Evolutionary conservation across 805 yeast species (phyloP), one percentile per base, ranked within the genome.

Genomic region (Kodamaea kakaduensis): DNA sequence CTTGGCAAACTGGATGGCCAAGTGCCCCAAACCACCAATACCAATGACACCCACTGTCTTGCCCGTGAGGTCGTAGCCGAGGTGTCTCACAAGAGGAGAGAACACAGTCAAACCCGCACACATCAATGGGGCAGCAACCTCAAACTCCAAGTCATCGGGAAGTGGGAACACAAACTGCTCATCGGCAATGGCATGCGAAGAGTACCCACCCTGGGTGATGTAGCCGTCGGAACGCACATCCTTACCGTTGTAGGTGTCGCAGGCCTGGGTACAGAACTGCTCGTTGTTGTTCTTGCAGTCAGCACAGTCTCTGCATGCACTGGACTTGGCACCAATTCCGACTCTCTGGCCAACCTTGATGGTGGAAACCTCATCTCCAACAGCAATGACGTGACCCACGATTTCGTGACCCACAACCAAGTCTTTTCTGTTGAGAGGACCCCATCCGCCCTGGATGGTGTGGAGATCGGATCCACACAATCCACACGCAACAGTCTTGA

Each of bases 301-400:
- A 31, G 65, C 50, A 61, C 94, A 85, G 10, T 72, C 61, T 39
- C 68, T 57, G 64, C 93, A 84, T 21, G 83, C 64, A 40, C 61
- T 64, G 22, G 69, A 65, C 51, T 76, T 80, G 17, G 93, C 90
- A 45, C 94, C 94, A 32, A 83, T 71, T 33, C 90, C 94, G 17
- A 82, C 90, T 45, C 86, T 67, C 45, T 85, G 81, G 37, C 94
- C 95, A 14, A 79, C 54, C 51, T 67, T 73, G 61, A 59, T 68
- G 36, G 40, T 64, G 6, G 58, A 54, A 45, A 82, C 77, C 25
- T 71, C 61, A 10, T 65, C 46, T 34, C 90, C 94, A 25, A 82
- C 64, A 22, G 62, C 67, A 17, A 74, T 65, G 17, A 80, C 81
- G 23, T 55, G 63, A 27, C 86, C 86, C 29, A 80, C 61, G 43